These are phyloP conservation scores for Atkinsonella texensis DNA, from an alignment of 2,329 filamentous ascomycete genomes.

Conservation along the genomic window DNA sequence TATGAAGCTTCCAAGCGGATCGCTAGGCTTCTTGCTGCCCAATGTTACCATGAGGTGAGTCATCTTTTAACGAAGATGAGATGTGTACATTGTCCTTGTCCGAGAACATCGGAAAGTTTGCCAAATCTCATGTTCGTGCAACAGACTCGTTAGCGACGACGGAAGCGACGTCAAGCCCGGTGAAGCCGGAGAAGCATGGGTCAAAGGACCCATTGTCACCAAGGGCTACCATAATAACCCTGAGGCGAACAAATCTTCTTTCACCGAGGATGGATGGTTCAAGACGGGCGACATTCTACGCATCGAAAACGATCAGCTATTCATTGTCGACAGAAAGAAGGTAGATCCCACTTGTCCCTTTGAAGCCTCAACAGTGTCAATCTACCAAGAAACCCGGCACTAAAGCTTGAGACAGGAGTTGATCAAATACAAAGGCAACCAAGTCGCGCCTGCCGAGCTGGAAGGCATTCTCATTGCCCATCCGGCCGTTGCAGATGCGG, in stretches of 20 bases:
- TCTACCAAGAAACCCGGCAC: background rate
- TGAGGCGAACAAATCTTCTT: conserved; percentile 49
- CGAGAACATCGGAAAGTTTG: background rate
- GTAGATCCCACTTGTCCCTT: conserved; percentile 13
- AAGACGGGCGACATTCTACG: conserved; percentile 70
- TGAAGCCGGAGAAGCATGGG: conserved; percentile 47
- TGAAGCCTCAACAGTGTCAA: background rate
- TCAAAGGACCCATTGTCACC: conserved; percentile 60
- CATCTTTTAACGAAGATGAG: background rate
- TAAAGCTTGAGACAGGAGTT: conserved; percentile 34
- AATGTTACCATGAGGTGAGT: conserved; percentile 17
- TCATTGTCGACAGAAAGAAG: conserved; percentile 72
- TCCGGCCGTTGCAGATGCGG: conserved; percentile 39
- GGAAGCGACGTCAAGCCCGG: conserved; percentile 26
- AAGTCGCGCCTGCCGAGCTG: conserved; percentile 55
- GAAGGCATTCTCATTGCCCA: conserved; percentile 33
- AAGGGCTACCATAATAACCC: conserved; percentile 61
- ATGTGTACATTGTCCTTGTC: too few relatives aligned
- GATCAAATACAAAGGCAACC: conserved; percentile 45
- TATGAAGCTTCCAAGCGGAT: conserved; percentile 31
- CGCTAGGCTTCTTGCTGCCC: conserved; percentile 24
- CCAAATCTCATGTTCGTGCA: background rate
- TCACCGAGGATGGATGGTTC: conserved; percentile 49
- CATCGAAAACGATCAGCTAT: conserved; percentile 57
- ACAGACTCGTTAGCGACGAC: conserved; percentile 26